phyloP scores from a whole-genome alignment of 106 monocot genomes.

The Dendrobium catenatum region DNA sequence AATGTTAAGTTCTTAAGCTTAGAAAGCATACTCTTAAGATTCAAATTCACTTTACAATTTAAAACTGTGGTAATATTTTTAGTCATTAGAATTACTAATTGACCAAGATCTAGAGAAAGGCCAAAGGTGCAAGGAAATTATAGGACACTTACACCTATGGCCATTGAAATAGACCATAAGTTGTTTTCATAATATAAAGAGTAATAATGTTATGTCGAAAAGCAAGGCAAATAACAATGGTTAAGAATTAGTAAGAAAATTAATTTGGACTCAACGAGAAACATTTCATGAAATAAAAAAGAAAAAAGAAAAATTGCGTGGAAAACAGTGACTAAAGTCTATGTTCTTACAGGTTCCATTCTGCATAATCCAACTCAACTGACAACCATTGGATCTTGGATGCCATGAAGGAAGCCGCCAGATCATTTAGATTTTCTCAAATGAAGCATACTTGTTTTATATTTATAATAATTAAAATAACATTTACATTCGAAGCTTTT shows the following conservation, averaged over 20 bases:
- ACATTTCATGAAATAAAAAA: not conserved
- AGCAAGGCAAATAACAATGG: not conserved
- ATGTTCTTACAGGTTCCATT: not conserved
- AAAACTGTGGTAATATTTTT: not conserved
- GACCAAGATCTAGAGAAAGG: not conserved
- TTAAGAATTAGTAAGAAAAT: not conserved
- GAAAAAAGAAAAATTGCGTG: not conserved
- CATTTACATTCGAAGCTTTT: not conserved
- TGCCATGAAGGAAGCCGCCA: not conserved
- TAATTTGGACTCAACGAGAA: not conserved
- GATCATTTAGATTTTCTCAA: not conserved
- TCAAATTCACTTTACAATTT: not conserved
- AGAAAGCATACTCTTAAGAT: not conserved
- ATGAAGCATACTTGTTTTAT: not conserved
- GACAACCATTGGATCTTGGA: not conserved
- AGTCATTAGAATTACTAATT: not conserved
- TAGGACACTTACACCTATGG: not conserved
- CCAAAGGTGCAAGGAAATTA: not conserved
- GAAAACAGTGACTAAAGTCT: not conserved
- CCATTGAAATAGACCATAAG: too few species aligned
- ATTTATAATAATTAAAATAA: not conserved
- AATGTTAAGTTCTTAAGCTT: constrained; percentile 1
- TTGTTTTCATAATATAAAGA: too few species aligned
- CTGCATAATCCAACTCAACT: not conserved
- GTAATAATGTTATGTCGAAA: too few species aligned